Evolutionary conservation across 169 alveolate species (phyloP).

Genomic region (Plasmodium vivax): DNA sequence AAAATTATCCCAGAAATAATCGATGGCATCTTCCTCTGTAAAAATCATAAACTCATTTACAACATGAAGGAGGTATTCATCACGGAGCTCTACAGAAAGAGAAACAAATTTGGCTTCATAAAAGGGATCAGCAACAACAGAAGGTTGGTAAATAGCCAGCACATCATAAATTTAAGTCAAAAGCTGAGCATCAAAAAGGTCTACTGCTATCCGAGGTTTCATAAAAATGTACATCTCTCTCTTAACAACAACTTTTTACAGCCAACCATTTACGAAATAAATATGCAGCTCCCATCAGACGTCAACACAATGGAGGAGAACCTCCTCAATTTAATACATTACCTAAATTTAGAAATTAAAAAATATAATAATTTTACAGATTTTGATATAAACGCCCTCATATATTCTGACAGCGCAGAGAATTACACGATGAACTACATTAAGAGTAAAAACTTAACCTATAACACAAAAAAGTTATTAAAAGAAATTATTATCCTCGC

Average conservation of each 20-base stretch:
- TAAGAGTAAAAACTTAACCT: conserved; percentile 39
- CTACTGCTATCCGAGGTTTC: conserved; percentile 69
- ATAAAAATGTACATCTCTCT: conserved; percentile 60
- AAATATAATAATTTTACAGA: conserved; percentile 43
- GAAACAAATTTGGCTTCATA: conserved; percentile 71
- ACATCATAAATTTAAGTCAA: conserved; percentile 20
- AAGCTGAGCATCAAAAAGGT: conserved; percentile 49
- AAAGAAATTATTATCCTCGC: conserved; percentile 62
- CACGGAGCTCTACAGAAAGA: conserved; percentile 59
- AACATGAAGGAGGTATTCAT: conserved; percentile 58
- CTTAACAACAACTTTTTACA: conserved; percentile 66
- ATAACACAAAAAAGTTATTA: conserved; percentile 49
- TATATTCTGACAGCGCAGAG: conserved; percentile 67
- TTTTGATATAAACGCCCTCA: conserved; percentile 48
- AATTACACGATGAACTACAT: conserved; percentile 44
- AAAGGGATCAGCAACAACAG: conserved; percentile 69
- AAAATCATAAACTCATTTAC: conserved; percentile 52
- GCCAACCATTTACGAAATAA: conserved; percentile 69
- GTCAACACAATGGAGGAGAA: conserved; percentile 38
- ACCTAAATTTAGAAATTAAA: conserved; percentile 59
- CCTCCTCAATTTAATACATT: conserved; percentile 33
- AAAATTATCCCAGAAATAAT: conserved; percentile 75
- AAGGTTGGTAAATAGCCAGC: conserved; percentile 38
- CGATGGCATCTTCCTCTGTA: conserved; percentile 71
- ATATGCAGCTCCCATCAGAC: conserved; percentile 9